phyloP scores from a whole-genome alignment of 2,329 filamentous ascomycete species.

The Dactylellina sp. region DNA sequence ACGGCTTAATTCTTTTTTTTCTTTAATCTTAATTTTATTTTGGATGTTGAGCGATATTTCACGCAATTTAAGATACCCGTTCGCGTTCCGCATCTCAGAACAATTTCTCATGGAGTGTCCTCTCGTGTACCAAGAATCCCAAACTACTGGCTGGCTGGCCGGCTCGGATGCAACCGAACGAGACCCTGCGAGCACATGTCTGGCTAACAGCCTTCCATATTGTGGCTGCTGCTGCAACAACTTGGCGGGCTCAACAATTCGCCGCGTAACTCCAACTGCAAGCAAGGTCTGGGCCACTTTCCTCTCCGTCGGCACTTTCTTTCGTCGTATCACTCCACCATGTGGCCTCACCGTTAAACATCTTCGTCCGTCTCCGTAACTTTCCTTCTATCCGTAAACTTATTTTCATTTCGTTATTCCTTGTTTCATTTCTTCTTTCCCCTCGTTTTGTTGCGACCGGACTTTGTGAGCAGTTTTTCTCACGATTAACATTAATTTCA shows the following conservation, averaged over 20 bases:
- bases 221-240: too few species aligned
- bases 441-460: neutral
- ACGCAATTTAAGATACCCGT: conserved; percentile 27
- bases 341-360: conserved; percentile 50
- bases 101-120: too few species aligned
- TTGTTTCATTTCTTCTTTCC: conserved; percentile 4
- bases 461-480: neutral
- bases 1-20: conserved; percentile 51
- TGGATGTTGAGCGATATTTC: conserved; percentile 51
- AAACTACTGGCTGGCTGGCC: too few species aligned
- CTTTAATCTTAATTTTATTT: conserved; percentile 1
- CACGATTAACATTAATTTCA: neutral
- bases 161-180: conserved; percentile 31
- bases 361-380: conserved; percentile 22
- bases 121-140: too few species aligned
- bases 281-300: too few species aligned
- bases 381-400: conserved; percentile 20
- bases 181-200: conserved; percentile 17
- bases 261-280: conserved; percentile 23
- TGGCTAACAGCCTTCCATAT: neutral
- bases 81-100: neutral
- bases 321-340: conserved; percentile 44
- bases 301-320: conserved; percentile 36
- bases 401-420: conserved; percentile 5
- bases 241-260: conserved; percentile 49